phyloP scores from a whole-genome alignment of 768 basidiomycete species.

The Tephrocybe sp. region DNA sequence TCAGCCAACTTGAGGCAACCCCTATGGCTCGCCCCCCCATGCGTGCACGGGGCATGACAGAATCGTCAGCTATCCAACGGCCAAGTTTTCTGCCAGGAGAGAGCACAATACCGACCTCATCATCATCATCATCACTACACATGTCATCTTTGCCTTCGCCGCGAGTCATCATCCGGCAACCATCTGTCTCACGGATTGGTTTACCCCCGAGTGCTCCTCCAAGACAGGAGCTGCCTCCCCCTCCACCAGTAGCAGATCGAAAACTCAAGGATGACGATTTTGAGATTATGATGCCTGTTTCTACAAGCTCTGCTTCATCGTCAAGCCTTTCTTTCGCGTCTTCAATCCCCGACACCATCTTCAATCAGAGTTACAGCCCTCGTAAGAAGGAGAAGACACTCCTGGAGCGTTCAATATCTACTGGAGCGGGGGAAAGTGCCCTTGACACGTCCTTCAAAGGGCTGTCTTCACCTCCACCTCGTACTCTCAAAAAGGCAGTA shows the following conservation, averaged over 20 bases:
- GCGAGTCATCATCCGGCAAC: constrained; percentile 38
- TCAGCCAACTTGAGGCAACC: constrained; percentile 30
- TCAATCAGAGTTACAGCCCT: constrained; percentile 24
- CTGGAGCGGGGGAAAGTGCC: constrained; percentile 1
- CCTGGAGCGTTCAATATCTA: constrained; percentile 21
- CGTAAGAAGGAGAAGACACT: constrained; percentile 25
- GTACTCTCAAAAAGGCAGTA: constrained; percentile 47
- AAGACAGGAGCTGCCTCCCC: constrained; percentile 42
- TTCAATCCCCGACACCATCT: constrained; percentile 27
- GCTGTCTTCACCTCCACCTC: constrained; percentile 21
- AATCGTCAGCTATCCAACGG: constrained; percentile 29
- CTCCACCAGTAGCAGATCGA: constrained; percentile 26
- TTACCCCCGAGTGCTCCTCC: constrained; percentile 50
- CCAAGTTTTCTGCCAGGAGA: constrained; percentile 27
- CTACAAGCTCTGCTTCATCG: constrained; percentile 28
- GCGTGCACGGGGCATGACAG: constrained; percentile 50
- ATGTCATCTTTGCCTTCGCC: constrained; percentile 21
- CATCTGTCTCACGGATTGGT: constrained; percentile 39
- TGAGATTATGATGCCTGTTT: constrained; percentile 14
- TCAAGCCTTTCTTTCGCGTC: constrained; percentile 43
- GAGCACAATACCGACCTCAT: constrained; percentile 5
- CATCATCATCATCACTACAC: constrained; percentile 15
- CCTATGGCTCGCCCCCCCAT: constrained; percentile 34
- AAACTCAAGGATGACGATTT: constrained; percentile 14
- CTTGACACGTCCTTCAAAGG: constrained; percentile 4